These are phyloP conservation scores for Ceratobasidium sp. DNA, from an alignment of 1,284 basidiomycete species.

Conservation along the genomic window DNA sequence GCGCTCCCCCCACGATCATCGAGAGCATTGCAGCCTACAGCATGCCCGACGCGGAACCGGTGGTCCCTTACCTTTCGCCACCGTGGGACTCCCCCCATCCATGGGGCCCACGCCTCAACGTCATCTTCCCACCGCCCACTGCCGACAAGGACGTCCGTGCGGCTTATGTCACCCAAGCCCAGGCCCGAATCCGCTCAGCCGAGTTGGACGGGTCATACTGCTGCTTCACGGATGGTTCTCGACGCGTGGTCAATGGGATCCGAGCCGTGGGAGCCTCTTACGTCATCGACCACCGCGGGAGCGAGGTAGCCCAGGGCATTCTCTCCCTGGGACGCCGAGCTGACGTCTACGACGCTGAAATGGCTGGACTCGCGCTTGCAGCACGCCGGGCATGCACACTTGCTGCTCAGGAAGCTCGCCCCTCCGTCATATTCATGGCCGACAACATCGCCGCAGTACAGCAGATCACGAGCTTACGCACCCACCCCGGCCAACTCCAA, in stretches of 20 bases:
- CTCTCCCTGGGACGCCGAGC: neutral
- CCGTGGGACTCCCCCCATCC: too few relatives aligned
- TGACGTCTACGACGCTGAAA: neutral
- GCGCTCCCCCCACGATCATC: too few relatives aligned
- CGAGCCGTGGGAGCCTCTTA: neutral
- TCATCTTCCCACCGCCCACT: too few relatives aligned
- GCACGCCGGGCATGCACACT: neutral
- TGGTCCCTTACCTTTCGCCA: too few relatives aligned
- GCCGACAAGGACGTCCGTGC: too few relatives aligned
- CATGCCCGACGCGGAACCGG: too few relatives aligned
- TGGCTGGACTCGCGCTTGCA: neutral
- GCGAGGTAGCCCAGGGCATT: neutral
- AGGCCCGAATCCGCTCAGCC: too few relatives aligned
- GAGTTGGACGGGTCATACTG: neutral
- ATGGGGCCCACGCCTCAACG: too few relatives aligned
- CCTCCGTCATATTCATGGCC: neutral
- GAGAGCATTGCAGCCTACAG: too few relatives aligned
- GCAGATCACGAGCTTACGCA: neutral
- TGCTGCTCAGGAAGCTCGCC: neutral
- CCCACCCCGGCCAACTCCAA: too few relatives aligned
- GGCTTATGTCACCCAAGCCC: too few relatives aligned
- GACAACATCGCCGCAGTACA: neutral
- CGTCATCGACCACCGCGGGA: neutral
- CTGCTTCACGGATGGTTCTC: neutral
- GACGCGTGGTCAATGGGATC: neutral